These are phyloP conservation scores for Annulohypoxylon bovei DNA, from an alignment of 495 filamentous ascomycete genomes.

Conservation along the genomic window DNA sequence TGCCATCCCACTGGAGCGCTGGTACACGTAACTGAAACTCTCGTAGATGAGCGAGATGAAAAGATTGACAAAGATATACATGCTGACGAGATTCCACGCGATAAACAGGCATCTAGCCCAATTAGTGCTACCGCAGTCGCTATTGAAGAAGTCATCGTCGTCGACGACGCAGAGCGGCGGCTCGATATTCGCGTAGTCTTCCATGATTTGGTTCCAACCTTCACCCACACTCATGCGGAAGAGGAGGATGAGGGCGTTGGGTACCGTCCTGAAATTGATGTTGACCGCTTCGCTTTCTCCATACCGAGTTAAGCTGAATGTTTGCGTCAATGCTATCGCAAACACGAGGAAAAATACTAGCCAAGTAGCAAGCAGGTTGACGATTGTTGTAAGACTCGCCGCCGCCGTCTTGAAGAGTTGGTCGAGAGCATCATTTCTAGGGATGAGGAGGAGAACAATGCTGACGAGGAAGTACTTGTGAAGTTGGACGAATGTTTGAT, in stretches of 20 bases:
- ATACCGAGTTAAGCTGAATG: constrained; percentile 94
- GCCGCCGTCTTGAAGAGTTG: constrained; percentile 99
- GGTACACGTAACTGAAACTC: constrained; percentile 99
- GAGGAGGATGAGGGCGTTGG: constrained; percentile 90
- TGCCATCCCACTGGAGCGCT: constrained; percentile 86
- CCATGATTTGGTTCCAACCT: constrained; percentile 97
- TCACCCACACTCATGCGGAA: constrained; percentile 94
- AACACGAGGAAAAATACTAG: constrained; percentile 95
- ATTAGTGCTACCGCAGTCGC: constrained; percentile 88
- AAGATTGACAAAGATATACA: constrained; percentile 99
- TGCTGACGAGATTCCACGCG: constrained; percentile 98
- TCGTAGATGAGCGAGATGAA: constrained; percentile 99
- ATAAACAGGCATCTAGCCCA: constrained; percentile 93
- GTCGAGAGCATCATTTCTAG: constrained; percentile 95
- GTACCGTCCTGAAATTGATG: constrained; percentile 92
- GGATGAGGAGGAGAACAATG: constrained; percentile 90
- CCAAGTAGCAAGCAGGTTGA: constrained; percentile 95
- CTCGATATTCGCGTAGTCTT: constrained; percentile 85
- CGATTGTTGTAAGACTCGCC: constrained; percentile 89
- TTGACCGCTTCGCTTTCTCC: constrained; percentile 76
- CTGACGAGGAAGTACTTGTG: constrained; percentile 95
- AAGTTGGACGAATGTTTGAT: constrained; percentile 74
- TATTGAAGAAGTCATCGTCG: constrained; percentile 73
- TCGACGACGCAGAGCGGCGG: constrained; percentile 79
- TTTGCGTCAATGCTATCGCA: constrained; percentile 95